phyloP scores from a whole-genome alignment of 805 yeast genomes.

The Kazachstania africana region DNA sequence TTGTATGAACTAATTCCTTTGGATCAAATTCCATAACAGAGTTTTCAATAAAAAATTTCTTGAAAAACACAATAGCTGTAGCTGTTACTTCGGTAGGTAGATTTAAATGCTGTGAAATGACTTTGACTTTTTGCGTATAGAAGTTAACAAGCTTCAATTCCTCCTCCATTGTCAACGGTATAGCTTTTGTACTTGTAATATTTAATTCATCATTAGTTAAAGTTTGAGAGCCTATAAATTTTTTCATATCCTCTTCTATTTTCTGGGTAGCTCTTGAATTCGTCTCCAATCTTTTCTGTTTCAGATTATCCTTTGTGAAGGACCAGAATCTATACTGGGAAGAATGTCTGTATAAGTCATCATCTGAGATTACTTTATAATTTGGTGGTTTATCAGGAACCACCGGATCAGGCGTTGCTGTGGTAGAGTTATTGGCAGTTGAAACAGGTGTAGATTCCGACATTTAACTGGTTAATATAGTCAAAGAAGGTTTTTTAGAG shows the following conservation, averaged over 20 bases:
- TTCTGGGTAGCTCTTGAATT: slow-evolving; percentile 44
- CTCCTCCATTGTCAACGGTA: slow-evolving; percentile 52
- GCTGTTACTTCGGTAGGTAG: slow-evolving; percentile 84
- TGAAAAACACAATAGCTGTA: slow-evolving; percentile 74
- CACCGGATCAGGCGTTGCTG: background rate
- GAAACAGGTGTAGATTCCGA: background rate
- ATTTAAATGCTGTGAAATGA: slow-evolving; percentile 58
- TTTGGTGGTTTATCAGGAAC: slow-evolving; percentile 7
- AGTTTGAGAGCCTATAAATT: background rate
- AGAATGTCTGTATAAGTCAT: slow-evolving; percentile 80
- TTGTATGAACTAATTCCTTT: slow-evolving; percentile 63
- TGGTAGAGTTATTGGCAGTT: background rate
- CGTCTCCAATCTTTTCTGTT: slow-evolving; percentile 34
- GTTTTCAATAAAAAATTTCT: slow-evolving; percentile 66
- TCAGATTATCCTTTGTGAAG: slow-evolving; percentile 49
- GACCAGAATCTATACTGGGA: slow-evolving; percentile 85
- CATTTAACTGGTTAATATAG: no score
- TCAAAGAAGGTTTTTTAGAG: no score
- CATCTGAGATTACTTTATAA: slow-evolving; percentile 44
- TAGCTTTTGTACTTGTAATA: slow-evolving; percentile 25
- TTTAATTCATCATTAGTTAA: slow-evolving; percentile 19
- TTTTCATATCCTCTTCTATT: slow-evolving; percentile 21
- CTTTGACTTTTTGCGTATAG: slow-evolving; percentile 61
- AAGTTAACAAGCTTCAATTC: slow-evolving; percentile 56
- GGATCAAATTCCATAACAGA: slow-evolving; percentile 87